phyloP scores from a whole-genome alignment of 139 green algal genomes.

The Limnomonas spitsbergensis region DNA sequence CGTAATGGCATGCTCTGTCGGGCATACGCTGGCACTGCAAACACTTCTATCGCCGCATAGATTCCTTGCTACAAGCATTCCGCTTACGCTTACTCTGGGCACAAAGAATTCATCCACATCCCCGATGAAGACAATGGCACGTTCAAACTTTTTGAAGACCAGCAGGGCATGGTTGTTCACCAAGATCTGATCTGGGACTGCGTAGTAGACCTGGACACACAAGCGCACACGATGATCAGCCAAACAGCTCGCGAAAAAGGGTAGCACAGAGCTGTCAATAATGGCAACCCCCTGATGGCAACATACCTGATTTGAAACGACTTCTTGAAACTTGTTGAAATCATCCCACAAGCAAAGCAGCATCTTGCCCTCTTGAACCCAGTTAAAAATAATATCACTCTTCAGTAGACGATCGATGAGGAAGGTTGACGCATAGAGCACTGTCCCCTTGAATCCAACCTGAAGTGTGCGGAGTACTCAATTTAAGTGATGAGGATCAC shows the following conservation, averaged over 20 bases:
- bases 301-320: neutral
- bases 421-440: conserved; percentile 1
- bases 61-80: no score
- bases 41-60: no score
- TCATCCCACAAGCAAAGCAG: neutral
- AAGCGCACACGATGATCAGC: neutral
- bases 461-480: no score
- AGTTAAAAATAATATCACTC: neutral
- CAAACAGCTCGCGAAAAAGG: neutral
- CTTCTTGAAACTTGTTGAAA: neutral
- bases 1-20: neutral
- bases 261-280: neutral
- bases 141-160: neutral
- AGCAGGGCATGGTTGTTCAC: neutral
- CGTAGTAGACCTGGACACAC: neutral
- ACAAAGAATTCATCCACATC: conserved; percentile 4
- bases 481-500: no score
- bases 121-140: neutral
- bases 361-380: neutral
- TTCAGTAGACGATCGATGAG: neutral
- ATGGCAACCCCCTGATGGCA: neutral
- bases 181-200: conserved; percentile 1
- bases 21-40: neutral
- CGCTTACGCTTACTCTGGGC: neutral
- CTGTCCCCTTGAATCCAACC: neutral